Base-by-base conservation (phyloP, 2,329 filamentous ascomycete genomes). In the Verticillium nubilum region DNA sequence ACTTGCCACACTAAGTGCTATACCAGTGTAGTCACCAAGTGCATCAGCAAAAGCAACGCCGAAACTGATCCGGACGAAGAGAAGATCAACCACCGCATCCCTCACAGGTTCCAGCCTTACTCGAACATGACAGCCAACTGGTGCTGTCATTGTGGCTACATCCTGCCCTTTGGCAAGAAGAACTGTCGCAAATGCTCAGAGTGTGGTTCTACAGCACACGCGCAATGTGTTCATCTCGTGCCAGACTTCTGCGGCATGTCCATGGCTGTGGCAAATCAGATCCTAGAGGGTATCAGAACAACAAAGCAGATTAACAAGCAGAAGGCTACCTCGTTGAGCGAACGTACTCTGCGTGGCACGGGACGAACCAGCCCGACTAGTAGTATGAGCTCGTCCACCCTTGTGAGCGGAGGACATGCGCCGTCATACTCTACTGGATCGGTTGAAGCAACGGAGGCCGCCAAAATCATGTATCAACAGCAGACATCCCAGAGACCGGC, bases 201-300 rank as follows among this genome's bases (percentile, higher is more conserved):
- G 85, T 99, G 95, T 75, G 84, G 83, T 66, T 89, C 97, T 62
- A 97, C 94, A 26, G 94, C 91, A 63, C 95, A 99, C 74, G 88
- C 92, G 23, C 84, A 90, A 60, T 99, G 95, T 74, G 91, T 92
- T 23, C 95, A 99, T 74, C 85, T 99, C 66, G 94, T 99, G 31
- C 95, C 95, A 23, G 95, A 99, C 73, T 99, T 99, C 77, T 99
- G 95, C 73, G 95, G 95, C 67, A 99, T 99, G 92, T 96, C 92
- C 28, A 98, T 98, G 95, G 90, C 95, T 60, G 90, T 91, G 37
- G 95, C 95, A 52, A 98, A 97, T 73, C 87, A 96, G 70, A 97
- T 99, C 65, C 75, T 98, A 58, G 89, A 92, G 64, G 91, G 93
- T 56, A 90, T 97, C 67, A 86, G 91, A 69, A 87, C 86, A 56